Evolutionary conservation across 257 asterid genomes (phyloP).

Genomic region (Gentiana dahurica): DNA sequence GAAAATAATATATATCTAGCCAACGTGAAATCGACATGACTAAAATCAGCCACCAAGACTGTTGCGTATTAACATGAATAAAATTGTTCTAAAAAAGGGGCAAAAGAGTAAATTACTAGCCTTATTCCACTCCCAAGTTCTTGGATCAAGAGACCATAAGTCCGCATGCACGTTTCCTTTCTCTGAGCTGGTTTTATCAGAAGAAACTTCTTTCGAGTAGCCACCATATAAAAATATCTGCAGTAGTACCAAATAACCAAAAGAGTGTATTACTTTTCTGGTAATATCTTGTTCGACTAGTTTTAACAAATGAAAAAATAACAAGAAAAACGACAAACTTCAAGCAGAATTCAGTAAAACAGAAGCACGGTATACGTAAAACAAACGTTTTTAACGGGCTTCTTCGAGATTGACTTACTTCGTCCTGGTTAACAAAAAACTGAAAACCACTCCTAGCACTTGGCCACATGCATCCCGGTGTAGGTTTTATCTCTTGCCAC

Average conservation of each 20-base stretch:
- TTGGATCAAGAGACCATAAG: constrained; percentile 95
- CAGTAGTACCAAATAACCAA: constrained; percentile 3
- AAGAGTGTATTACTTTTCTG: background rate
- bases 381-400: background rate
- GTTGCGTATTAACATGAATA: background rate
- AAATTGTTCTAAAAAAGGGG: background rate
- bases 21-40: constrained; percentile 1
- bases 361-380: too few species aligned
- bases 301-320: too few species aligned
- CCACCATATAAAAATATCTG: constrained; percentile 96
- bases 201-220: constrained; percentile 79
- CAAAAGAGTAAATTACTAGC: constrained; percentile 18
- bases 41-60: background rate
- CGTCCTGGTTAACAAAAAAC: constrained; percentile 80
- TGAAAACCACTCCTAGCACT: constrained; percentile 98
- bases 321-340: too few species aligned
- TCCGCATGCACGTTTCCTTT: constrained; percentile 91
- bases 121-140: constrained; percentile 99
- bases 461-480: constrained; percentile 94
- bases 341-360: too few species aligned
- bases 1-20: too few species aligned
- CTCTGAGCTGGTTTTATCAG: constrained; percentile 77
- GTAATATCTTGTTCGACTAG: too few species aligned
- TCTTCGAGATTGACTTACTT: constrained; percentile 28
- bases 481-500: constrained; percentile 99